Evolutionary conservation across 257 asterid genomes (phyloP), one percentile per base, ranked within the genome.

Genomic region (Gardenia jasminoides): DNA sequence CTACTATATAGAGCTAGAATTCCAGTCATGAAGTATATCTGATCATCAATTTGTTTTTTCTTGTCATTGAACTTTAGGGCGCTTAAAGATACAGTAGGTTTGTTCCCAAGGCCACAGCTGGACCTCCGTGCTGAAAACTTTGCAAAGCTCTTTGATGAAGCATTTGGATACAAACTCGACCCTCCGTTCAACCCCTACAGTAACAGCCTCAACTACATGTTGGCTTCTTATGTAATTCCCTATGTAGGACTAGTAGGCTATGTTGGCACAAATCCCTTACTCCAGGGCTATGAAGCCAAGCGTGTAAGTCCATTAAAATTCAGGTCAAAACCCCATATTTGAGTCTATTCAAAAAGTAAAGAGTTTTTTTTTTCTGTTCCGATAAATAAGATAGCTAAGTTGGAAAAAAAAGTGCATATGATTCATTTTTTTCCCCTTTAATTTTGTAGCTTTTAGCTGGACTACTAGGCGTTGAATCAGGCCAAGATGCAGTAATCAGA

Each of bases 401-500:
- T 17, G 28, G 28, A 52, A 10, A 48, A 72, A 66, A 5, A 66
- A 2, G 36, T 12, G 72, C 10, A 26, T 67, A 15, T 67, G 43
- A 12, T 22, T 36, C 39, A 36, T 78, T 1, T 15, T 6, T 15
- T 20, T 70, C 43, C 0, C 5, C 24, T 1, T 36, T 68, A 2
- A 0, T 58, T 47, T 15, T 19, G 16, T 76, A 87, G 90, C 80
- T 88, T 16, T 33, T 85, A 80, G 90, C 83, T 68, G 91, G 91
- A 20, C 76, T 90, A 20, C 33, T 88, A 58, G 92, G 89, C 36
- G 83, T 66, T 16, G 94, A 90, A 79, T 67, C 83, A 1, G 88
- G 85, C 62, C 91, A 90, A 67, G 94, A 90, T 70, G 92, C 90
- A 26, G 84, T 84, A 10, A 84, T 90, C 30, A 84, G 94, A 46